Evolutionary conservation across 345 rosid species (phyloP).

Genomic region (Brassica napus): DNA sequence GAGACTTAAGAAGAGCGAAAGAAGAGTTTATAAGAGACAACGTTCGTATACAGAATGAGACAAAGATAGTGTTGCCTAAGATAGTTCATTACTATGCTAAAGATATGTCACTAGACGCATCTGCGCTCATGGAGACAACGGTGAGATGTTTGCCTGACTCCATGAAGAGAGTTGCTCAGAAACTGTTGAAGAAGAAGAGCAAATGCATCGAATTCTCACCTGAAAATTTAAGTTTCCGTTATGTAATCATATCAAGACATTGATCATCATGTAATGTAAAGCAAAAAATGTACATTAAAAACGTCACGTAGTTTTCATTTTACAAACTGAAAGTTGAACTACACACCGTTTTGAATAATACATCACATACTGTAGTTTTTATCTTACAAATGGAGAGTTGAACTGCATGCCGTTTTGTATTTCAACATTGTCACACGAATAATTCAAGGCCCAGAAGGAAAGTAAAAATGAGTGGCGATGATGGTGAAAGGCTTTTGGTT

Average conservation of each 20-base stretch:
- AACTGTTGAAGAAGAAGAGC: conserved; percentile 47
- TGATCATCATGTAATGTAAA: not conserved
- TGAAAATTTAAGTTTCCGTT: conserved; percentile 67
- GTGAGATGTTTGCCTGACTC: conserved; percentile 47
- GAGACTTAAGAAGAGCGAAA: conserved; percentile 58
- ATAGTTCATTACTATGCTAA: conserved; percentile 57
- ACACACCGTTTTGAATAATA: conserved; percentile 20
- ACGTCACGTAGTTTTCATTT: conserved; percentile 16
- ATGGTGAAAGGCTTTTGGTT: conserved; percentile 32
- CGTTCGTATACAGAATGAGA: conserved; percentile 56
- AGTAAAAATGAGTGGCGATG: conserved; percentile 4
- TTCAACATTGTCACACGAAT: not conserved
- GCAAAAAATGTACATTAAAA: not conserved
- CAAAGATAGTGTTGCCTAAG: conserved; percentile 64
- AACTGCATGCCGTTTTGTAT: conserved; percentile 21
- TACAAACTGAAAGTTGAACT: not conserved
- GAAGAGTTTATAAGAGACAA: conserved; percentile 62
- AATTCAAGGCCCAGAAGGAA: conserved; percentile 33
- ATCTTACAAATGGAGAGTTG: not conserved
- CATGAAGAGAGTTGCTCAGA: conserved; percentile 47
- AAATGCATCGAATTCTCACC: conserved; percentile 53
- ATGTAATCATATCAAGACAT: conserved; percentile 47
- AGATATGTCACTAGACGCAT: conserved; percentile 58
- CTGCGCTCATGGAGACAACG: conserved; percentile 43
- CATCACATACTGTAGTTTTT: conserved; percentile 10